These are phyloP conservation scores for Aspergillus brunneoviolaceus DNA, from an alignment of 2,329 filamentous ascomycete genomes.

Conservation along the genomic window DNA sequence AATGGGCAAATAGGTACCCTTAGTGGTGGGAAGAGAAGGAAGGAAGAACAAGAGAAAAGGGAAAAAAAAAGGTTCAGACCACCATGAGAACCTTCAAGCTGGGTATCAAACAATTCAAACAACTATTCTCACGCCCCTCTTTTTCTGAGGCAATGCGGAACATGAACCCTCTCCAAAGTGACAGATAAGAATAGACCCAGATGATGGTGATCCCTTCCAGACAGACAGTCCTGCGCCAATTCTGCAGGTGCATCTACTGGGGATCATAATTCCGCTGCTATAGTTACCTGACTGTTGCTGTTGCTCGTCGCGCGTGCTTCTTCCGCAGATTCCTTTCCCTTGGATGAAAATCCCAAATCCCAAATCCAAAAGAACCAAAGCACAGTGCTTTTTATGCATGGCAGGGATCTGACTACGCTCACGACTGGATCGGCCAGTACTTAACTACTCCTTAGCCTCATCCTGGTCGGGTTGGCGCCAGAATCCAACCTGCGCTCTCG, in stretches of 20 bases:
- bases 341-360: neutral
- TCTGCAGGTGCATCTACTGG: constrained; percentile 24
- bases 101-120: too few species aligned
- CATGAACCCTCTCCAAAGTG: neutral
- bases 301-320: neutral
- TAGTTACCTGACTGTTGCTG: neutral
- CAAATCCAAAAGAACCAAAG: neutral
- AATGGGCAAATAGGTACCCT: too few species aligned
- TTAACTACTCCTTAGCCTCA: neutral
- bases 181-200: neutral
- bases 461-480: neutral
- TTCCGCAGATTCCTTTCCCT: neutral
- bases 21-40: neutral
- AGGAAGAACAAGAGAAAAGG: neutral
- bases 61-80: too few species aligned
- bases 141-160: neutral
- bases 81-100: too few species aligned
- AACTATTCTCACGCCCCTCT: too few species aligned
- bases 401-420: neutral
- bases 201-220: constrained; percentile 9
- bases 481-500: neutral
- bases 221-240: constrained; percentile 20
- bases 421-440: neutral
- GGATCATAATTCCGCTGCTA: constrained; percentile 7
- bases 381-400: neutral